Evolutionary conservation across 1,139 yeast species (phyloP).

Genomic region (Lodderomyces theae): DNA sequence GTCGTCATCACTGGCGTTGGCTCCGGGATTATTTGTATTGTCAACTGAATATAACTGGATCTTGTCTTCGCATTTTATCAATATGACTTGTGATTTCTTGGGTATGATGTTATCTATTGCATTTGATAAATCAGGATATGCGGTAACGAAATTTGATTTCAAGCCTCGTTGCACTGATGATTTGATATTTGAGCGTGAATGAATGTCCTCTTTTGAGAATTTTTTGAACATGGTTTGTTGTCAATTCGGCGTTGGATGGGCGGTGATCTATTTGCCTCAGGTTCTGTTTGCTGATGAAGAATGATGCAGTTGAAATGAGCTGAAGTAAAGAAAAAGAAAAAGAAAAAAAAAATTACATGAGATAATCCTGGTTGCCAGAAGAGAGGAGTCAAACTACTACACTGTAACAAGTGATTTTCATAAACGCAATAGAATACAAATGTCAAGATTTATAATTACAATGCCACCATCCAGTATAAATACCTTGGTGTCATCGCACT

Average conservation of each 20-base stretch:
- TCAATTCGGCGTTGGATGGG: too few relatives aligned
- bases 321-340: background rate
- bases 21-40: conserved; percentile 1
- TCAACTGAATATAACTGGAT: conserved; percentile 68
- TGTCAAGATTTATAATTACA: conserved; percentile 74
- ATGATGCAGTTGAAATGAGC: too few relatives aligned
- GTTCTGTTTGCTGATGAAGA: too few relatives aligned
- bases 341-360: too few relatives aligned
- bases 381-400: too few relatives aligned
- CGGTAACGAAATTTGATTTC: conserved; percentile 66
- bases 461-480: conserved; percentile 51
- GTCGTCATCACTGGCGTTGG: conserved; percentile 47
- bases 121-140: conserved; percentile 70
- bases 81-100: conserved; percentile 81
- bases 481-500: conserved; percentile 70
- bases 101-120: conserved; percentile 82
- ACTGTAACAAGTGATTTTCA: too few relatives aligned
- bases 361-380: too few relatives aligned
- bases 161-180: conserved; percentile 88
- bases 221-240: conserved; percentile 70
- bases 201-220: conserved; percentile 82
- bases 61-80: conserved; percentile 86
- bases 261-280: too few relatives aligned
- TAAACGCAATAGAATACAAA: too few relatives aligned
- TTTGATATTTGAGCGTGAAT: conserved; percentile 86